A percentile compares a stretch with the other conserved stretches of the same genome.
These are phyloP conservation scores for Irpex rosettiformis DNA, from an alignment of 1,284 basidiomycete genomes.

Conservation along the genomic window DNA sequence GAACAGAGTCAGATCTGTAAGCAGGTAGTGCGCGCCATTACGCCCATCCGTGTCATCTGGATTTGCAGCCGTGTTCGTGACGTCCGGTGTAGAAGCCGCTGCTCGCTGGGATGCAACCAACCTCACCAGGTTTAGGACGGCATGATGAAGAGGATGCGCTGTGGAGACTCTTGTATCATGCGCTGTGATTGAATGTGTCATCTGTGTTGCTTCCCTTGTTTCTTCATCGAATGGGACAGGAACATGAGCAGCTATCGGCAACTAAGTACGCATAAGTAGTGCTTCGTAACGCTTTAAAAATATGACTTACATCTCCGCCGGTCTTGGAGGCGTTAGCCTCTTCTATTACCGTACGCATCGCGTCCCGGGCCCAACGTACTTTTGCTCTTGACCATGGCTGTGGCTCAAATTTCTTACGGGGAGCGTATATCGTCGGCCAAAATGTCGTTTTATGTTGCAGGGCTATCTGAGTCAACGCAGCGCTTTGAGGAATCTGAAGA, in stretches of 20 bases:
- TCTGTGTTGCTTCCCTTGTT: slow-evolving; percentile 25
- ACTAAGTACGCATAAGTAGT: slow-evolving; percentile 32
- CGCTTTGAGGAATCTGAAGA: slow-evolving; percentile 61
- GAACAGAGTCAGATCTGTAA: slow-evolving; percentile 81
- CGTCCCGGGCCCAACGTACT: slow-evolving; percentile 71
- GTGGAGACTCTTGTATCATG: slow-evolving; percentile 69
- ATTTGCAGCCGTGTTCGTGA: slow-evolving; percentile 13
- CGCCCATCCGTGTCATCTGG: slow-evolving; percentile 17
- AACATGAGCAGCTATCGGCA: slow-evolving; percentile 77
- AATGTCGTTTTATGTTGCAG: slow-evolving; percentile 61
- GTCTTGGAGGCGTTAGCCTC: slow-evolving; percentile 46
- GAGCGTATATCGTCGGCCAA: slow-evolving; percentile 84
- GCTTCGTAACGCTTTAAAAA: not conserved
- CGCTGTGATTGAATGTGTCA: slow-evolving; percentile 48
- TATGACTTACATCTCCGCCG: slow-evolving; percentile 50
- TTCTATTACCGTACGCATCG: slow-evolving; percentile 50
- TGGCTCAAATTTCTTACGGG: slow-evolving; percentile 64
- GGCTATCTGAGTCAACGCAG: slow-evolving; percentile 71
- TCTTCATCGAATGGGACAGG: slow-evolving; percentile 53
- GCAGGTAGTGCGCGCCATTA: slow-evolving; percentile 80
- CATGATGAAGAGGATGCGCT: slow-evolving; percentile 78
- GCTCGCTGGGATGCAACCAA: slow-evolving; percentile 58
- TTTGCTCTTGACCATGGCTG: slow-evolving; percentile 67
- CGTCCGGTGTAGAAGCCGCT: not conserved
- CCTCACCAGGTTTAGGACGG: slow-evolving; percentile 75